These are phyloP conservation scores for Cryptococcus sp. DNA, from an alignment of 1,284 basidiomycete genomes.

Conservation along the genomic window DNA sequence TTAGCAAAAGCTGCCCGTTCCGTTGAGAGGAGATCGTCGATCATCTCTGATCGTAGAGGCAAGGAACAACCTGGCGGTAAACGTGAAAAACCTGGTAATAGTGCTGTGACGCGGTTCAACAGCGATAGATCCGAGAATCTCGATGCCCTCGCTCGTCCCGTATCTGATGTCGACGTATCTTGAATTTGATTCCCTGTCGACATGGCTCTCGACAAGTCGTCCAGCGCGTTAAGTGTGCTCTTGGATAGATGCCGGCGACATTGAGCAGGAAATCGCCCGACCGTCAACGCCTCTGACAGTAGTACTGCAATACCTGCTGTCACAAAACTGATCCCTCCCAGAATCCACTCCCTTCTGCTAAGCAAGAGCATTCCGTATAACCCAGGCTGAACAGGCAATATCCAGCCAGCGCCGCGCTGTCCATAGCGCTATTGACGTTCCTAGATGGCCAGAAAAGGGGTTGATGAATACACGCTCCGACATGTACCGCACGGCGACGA, in stretches of 20 bases:
- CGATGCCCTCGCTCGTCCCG: not conserved
- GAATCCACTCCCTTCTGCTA: conserved; percentile 65
- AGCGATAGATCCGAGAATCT: conserved; percentile 25
- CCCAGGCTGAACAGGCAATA: conserved; percentile 64
- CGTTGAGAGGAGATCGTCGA: conserved; percentile 74
- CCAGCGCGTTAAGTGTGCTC: conserved; percentile 6
- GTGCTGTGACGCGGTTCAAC: conserved; percentile 16
- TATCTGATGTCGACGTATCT: not conserved
- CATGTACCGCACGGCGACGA: conserved; percentile 72
- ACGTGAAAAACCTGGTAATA: conserved; percentile 26
- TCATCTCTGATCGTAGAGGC: conserved; percentile 63
- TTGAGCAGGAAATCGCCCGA: conserved; percentile 7
- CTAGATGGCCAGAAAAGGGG: conserved; percentile 65
- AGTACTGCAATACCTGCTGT: conserved; percentile 55
- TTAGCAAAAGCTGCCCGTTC: conserved; percentile 57
- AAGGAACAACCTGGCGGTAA: conserved; percentile 25
- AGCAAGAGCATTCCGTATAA: conserved; percentile 71
- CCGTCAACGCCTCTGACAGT: conserved; percentile 28
- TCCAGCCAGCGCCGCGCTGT: conserved; percentile 61
- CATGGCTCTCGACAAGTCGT: conserved; percentile 3
- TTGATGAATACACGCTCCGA: conserved; percentile 72
- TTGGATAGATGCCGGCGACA: conserved; percentile 1
- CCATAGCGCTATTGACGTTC: conserved; percentile 72
- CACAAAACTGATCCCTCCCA: conserved; percentile 65
- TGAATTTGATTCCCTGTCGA: not conserved